Evolutionary conservation across 345 rosid species (phyloP), one percentile per base, ranked within the genome.

Genomic region (Durio zibethinus): DNA sequence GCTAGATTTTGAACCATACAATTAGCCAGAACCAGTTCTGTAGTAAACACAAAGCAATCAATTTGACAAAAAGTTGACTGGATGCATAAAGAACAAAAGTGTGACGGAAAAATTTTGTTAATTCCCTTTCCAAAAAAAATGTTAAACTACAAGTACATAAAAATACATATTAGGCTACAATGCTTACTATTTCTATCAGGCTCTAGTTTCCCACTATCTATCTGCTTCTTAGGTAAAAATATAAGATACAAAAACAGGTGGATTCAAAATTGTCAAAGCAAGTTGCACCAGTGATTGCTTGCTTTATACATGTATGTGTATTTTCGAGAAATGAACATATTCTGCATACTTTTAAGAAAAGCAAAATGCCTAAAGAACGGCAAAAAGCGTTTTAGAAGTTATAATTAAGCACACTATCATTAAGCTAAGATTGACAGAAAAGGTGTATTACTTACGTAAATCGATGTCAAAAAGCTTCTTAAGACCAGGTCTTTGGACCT

Each of bases 401-500:
- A 20, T 54, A 33, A 52, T 14, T 47, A 47, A n/a, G 25, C 21
- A 74, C 12, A 25, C 21, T 7, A 23, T 57, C 45, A 40, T 21
- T 21, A 38, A 1, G 16, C 20, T 73, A 21, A 70, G 66, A 57
- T 40, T 63, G 62, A 40, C 33, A 64, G 53, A 36, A 74, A 48
- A 50, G 36, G 62, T 5, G 21, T 53, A 45, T 31, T 38, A 78
- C 99, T 87, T 84, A 95, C 99, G 71, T 74, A 95, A 77, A 85
- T 95, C 99, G 64, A 95, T 92, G 84, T 95, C 98, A 56, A 95
- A 95, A 56, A 95, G 98, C 85, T 86, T 93, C 89, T 82, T 93
- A 56, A 92, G 92, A 65, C 98, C 99, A 33, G 98, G 99, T 80
- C 99, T 92, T 82, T 93, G 99, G 45, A 95, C 97, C 86, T 93